Conservation (phyloP, 2,329 filamentous ascomycete genomes). For the Diplodia corticola region DNA sequence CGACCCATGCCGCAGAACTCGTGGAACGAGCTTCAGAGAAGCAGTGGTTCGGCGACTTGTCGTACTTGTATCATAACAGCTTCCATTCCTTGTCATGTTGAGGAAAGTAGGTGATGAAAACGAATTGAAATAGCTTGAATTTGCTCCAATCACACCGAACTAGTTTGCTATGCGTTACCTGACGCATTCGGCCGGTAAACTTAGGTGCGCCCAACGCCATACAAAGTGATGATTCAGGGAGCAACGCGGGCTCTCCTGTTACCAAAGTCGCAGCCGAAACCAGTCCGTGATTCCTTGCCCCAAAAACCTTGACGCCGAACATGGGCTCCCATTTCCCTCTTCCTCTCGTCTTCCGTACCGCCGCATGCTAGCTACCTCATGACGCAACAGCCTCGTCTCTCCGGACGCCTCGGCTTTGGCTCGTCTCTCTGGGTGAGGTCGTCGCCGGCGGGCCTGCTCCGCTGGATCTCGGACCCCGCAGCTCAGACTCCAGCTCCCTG, state of each 20-base stretch:
- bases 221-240: background rate
- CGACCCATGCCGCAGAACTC: background rate
- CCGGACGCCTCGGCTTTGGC: background rate
- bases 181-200: background rate
- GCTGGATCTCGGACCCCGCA: slow-evolving; percentile 36
- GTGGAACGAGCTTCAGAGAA: background rate
- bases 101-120: background rate
- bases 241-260: background rate
- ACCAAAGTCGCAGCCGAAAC: background rate
- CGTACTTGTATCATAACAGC: background rate
- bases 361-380: background rate
- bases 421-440: slow-evolving; percentile 25
- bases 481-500: slow-evolving; percentile 45
- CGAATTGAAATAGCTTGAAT: background rate
- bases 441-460: slow-evolving; percentile 23
- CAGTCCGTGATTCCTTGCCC: background rate
- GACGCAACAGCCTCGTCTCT: background rate
- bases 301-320: slow-evolving; percentile 3
- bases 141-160: slow-evolving; percentile 1
- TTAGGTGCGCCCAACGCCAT: background rate
- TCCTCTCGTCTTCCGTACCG: background rate
- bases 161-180: background rate
- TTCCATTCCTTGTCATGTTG: background rate
- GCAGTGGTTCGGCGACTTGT: background rate
- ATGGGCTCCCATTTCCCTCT: background rate